Percentiles rank a stretch among this genome's conserved stretches.
These are phyloP conservation scores for Gilbertella persicaria DNA, from an alignment of 371 early-diverging fungal genomes.

Conservation along the genomic window DNA sequence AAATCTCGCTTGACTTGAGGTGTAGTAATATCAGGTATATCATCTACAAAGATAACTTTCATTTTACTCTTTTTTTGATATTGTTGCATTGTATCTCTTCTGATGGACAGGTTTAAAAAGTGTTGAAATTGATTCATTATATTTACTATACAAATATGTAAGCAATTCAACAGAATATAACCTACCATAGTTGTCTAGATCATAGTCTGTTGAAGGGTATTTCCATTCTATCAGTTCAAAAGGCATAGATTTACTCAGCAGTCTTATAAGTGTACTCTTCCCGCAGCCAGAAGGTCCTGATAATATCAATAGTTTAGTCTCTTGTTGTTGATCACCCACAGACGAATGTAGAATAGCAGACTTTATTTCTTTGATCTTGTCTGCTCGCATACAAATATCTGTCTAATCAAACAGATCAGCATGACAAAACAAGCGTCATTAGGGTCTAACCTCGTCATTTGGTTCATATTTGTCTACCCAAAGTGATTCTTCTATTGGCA, in stretches of 20 bases:
- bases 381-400: slow-evolving; percentile 22
- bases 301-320: slow-evolving; percentile 27
- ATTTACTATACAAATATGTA: not conserved
- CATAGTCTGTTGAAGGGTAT: slow-evolving; percentile 4
- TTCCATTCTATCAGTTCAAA: slow-evolving; percentile 38
- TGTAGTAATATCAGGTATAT: slow-evolving; percentile 40
- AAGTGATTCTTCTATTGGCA: slow-evolving; percentile 12
- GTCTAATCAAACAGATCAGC: slow-evolving; percentile 2
- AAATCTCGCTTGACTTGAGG: slow-evolving; percentile 19
- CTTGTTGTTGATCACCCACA: not conserved
- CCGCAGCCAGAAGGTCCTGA: slow-evolving; percentile 43
- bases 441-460: slow-evolving; percentile 17
- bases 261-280: slow-evolving; percentile 39
- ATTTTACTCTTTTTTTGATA: not conserved
- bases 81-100: not conserved
- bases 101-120: slow-evolving; percentile 17
- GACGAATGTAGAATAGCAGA: slow-evolving; percentile 17
- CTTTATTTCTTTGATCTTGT: slow-evolving; percentile 22
- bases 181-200: slow-evolving; percentile 7
- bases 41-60: slow-evolving; percentile 45
- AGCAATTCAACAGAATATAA: not conserved
- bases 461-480: slow-evolving; percentile 36
- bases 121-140: slow-evolving; percentile 4
- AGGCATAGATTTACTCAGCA: slow-evolving; percentile 19
- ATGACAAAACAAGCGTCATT: not conserved